phyloP scores from a whole-genome alignment of 1,284 basidiomycete species.

The Pseudozyma sp. region DNA sequence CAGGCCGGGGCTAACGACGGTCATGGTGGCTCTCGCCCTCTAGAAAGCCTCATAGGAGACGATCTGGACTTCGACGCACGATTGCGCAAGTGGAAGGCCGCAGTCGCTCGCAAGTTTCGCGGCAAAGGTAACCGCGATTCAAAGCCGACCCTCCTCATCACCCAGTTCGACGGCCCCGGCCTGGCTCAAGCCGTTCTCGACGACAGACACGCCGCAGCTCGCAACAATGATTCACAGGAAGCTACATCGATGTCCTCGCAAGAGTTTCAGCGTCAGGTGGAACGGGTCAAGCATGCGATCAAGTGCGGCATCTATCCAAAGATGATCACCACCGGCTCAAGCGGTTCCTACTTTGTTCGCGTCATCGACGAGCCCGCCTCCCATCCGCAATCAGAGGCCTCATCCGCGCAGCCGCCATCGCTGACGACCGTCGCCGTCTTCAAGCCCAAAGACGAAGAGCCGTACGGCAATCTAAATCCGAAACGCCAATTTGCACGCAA shows the following conservation, averaged over 20 bases:
- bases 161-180: constrained; percentile 38
- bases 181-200: constrained; percentile 20
- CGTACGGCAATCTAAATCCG: constrained; percentile 65
- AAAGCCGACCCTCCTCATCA: constrained; percentile 33
- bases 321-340: constrained; percentile 65
- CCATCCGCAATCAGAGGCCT: not conserved
- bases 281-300: constrained; percentile 58
- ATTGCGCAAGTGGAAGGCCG: constrained; percentile 53
- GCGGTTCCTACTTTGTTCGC: constrained; percentile 65
- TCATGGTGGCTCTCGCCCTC: not conserved
- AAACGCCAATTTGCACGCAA: constrained; percentile 66
- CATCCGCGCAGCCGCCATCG: not conserved
- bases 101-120: constrained; percentile 50
- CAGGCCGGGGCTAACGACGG: constrained; percentile 6
- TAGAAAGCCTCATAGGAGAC: constrained; percentile 8
- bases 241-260: constrained; percentile 34
- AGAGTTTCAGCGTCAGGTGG: constrained; percentile 47
- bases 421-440: constrained; percentile 60
- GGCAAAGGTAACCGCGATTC: constrained; percentile 17
- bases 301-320: constrained; percentile 57
- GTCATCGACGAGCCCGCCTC: constrained; percentile 12
- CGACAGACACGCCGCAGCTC: constrained; percentile 2
- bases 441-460: constrained; percentile 68
- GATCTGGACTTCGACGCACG: constrained; percentile 57
- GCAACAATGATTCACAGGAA: constrained; percentile 12